Conservation (phyloP, 148 eudicot genomes). For the Silene latifolia region DNA sequence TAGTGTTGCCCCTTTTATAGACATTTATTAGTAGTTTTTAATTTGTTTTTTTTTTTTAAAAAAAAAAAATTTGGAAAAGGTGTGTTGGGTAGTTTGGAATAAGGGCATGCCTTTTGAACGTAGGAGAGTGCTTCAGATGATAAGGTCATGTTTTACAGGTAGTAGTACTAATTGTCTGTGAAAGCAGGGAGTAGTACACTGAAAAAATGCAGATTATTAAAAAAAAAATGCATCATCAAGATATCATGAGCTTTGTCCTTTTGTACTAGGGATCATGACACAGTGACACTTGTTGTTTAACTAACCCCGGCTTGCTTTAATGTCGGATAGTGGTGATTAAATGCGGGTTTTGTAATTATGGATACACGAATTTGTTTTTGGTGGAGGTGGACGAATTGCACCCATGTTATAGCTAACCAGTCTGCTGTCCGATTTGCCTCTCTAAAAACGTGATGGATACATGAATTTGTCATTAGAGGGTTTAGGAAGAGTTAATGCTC, state of each 20-base stretch:
- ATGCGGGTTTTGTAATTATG: too few species aligned
- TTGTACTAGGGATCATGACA: slow-evolving; percentile 2
- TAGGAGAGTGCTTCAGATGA: slow-evolving; percentile 5
- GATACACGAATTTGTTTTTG: too few species aligned
- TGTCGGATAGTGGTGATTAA: too few species aligned
- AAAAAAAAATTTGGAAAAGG: neutral
- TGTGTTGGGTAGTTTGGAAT: neutral
- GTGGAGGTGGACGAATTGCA: too few species aligned
- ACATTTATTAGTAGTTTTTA: neutral
- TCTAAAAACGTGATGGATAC: too few species aligned
- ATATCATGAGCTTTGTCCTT: slow-evolving; percentile 27
- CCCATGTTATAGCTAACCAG: too few species aligned
- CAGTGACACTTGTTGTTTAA: slow-evolving; percentile 13
- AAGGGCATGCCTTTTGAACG: slow-evolving; percentile 23
- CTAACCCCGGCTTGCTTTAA: too few species aligned
- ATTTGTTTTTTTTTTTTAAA: neutral
- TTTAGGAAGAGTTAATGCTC: too few species aligned
- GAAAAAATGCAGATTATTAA: neutral
- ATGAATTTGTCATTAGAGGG: too few species aligned
- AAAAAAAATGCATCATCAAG: slow-evolving; percentile 18
- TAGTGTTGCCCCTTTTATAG: too few species aligned
- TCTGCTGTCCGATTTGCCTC: too few species aligned
- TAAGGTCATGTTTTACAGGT: neutral
- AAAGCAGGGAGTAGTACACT: slow-evolving; percentile 2
- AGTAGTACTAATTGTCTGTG: neutral